Base-by-base conservation (phyloP, 176 grass and related monocot genomes). In the Rhynchospora pubera region DNA sequence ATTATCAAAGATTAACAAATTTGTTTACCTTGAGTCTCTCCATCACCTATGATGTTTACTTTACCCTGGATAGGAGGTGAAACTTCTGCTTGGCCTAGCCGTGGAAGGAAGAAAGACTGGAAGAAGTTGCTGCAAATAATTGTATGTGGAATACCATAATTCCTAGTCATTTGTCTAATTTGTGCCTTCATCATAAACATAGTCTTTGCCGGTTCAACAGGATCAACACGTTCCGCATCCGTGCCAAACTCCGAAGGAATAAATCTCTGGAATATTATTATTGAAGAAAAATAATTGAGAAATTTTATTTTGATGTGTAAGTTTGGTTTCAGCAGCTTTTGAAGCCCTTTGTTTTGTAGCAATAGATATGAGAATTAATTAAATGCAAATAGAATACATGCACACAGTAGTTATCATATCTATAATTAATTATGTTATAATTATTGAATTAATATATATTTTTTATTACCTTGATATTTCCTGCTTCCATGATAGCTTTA, bases 221-320 rank as follows among this genome's bases (percentile, higher is more conserved):
- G 15, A 19, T 75, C 39, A 3, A 59, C 67, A 23, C 14, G 63
- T 28, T 84, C 82, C 21, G 18, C 45, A 45, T 84, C 82, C 32
- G 23, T 84, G 22, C 82, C 67, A 34, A 57, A 84, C 66, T 84
- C 82, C 13, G 79, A 64, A 65, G 79, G 79, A 30, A 82, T 82
- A 19, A 82, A 82, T 50, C 79, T 82, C 79, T 82, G 60, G 2
- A 64, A 30, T 60, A 21, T 63, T 42, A 5, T 39, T 39, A 39
- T 19, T 62, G 5, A 58, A 32, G 11, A 32, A 26, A 47, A 79
- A 32, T 62, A 39, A 39, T 39, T 39, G 34, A 39, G 34, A 39
- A 39, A 39, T 39, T 39, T 39, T 2, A 2, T 39, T 39, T 39
- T 11, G 57, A 16, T 62, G 19, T 15, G 10, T 62, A 62, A 62